A percentile compares a stretch with the other conserved stretches of the same genome.
Evolutionary conservation across 805 yeast genomes (phyloP).

Genomic region (Lachancea sp.): DNA sequence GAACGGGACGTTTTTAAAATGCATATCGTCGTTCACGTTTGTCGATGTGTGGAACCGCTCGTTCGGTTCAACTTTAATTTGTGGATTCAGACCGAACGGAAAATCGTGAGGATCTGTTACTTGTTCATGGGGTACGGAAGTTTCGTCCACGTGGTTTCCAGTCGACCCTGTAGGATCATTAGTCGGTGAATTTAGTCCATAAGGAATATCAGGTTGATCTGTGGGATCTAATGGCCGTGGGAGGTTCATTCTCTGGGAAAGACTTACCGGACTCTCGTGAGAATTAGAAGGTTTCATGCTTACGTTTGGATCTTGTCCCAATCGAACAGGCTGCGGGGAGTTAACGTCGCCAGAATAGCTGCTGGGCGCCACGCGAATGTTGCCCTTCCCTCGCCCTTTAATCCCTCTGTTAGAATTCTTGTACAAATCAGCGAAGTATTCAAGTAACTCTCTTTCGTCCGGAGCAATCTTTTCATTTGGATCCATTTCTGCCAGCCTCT

Average conservation of each 20-base stretch:
- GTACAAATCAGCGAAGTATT: slow-evolving; percentile 75
- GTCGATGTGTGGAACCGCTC: slow-evolving; percentile 6
- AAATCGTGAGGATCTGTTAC: slow-evolving; percentile 16
- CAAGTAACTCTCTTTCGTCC: slow-evolving; percentile 61
- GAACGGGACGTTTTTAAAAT: slow-evolving; percentile 6
- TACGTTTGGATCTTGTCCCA: neutral
- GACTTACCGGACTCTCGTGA: slow-evolving; percentile 8
- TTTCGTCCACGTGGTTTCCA: slow-evolving; percentile 4
- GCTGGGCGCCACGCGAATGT: slow-evolving; percentile 8
- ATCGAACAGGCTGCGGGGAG: slow-evolving; percentile 2
- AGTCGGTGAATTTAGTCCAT: slow-evolving; percentile 1
- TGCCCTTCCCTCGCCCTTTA: slow-evolving; percentile 75
- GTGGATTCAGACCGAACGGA: slow-evolving; percentile 18
- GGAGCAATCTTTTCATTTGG: slow-evolving; percentile 45
- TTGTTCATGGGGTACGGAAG: slow-evolving; percentile 10
- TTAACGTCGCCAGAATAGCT: neutral
- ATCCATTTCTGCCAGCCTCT: slow-evolving; percentile 56
- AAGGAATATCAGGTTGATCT: slow-evolving; percentile 5
- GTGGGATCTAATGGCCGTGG: slow-evolving; percentile 8
- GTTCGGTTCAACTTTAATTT: slow-evolving; percentile 12
- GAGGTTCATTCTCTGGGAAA: slow-evolving; percentile 14
- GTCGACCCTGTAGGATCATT: neutral
- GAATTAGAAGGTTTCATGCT: neutral
- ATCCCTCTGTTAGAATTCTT: slow-evolving; percentile 88
- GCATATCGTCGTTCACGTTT: slow-evolving; percentile 6